These are phyloP conservation scores for Phytophthora citrophthora DNA, from an alignment of 352 stramenopile species.

Conservation along the genomic window DNA sequence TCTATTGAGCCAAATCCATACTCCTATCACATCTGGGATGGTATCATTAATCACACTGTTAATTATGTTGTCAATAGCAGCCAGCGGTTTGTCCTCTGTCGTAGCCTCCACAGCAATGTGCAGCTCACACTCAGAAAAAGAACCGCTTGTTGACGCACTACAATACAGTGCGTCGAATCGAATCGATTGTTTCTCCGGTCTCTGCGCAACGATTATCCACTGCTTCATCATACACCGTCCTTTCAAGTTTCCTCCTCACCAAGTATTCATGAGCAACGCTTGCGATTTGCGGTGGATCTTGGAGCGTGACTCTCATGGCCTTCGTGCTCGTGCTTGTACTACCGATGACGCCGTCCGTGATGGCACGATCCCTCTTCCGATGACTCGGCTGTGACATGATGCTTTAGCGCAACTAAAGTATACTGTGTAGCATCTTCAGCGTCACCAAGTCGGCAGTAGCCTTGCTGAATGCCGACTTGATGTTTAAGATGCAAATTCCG, in stretches of 20 bases:
- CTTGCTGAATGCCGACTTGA: background rate
- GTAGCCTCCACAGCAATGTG: background rate
- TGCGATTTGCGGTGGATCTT: constrained; percentile 5
- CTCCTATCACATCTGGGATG: constrained; percentile 1
- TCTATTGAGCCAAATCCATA: constrained; percentile 20
- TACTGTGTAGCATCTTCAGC: constrained; percentile 12
- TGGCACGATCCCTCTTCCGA: constrained; percentile 6
- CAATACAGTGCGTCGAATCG: background rate
- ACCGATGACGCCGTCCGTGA: constrained; percentile 2
- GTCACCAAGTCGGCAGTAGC: background rate
- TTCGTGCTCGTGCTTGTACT: constrained; percentile 1
- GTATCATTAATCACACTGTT: background rate
- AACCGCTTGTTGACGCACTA: constrained; percentile 4
- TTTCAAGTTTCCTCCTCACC: constrained; percentile 8
- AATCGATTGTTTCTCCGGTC: background rate
- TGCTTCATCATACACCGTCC: constrained; percentile 1
- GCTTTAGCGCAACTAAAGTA: constrained; percentile 6
- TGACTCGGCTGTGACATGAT: constrained; percentile 3
- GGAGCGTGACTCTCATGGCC: background rate
- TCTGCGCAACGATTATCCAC: constrained; percentile 4
- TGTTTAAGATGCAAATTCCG: background rate
- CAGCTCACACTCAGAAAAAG: constrained; percentile 7
- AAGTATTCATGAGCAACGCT: constrained; percentile 8
- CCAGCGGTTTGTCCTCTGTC: background rate
- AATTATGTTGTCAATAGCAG: constrained; percentile 4